Evolutionary conservation across 352 stramenopile genomes (phyloP), one percentile per base, ranked within the genome.

Genomic region (Globisporangium yorkense): DNA sequence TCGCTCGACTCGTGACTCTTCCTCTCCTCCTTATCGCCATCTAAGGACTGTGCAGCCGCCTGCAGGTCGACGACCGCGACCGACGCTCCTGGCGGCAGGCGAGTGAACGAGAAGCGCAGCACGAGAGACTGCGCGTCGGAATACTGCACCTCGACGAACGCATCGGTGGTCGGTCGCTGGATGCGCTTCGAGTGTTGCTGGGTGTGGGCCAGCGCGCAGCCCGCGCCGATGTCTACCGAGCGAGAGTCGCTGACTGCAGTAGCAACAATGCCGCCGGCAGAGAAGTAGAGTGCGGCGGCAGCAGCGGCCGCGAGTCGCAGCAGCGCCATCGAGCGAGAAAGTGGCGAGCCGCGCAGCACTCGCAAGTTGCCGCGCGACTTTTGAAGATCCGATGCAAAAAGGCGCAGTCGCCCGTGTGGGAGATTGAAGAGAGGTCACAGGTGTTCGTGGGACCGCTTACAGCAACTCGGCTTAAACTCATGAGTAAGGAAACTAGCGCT

Each of bases 401-500:
- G 6, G 10, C 1, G 9, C 43, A 48, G 43, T 47, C 15, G 0
- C 5, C 4, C 18, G 54, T 41, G 35, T 44, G 53, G n/a, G 29
- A 52, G 8, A 27, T 27, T 48, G 5, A 0, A 24, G 24, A 27
- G 9, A 40, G 8, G 35, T 13, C 0, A 40, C 8, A 40, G 35
- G 8, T 15, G 8, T 16, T 40, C 10, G 24, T 27, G 24, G 24
- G 24, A 27, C 24, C 24, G 24, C 24, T 27, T 27, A 1, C 1
- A 1, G 24, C 24, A 52, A 60, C 7, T 37, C 74, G 80, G 84
- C 84, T 93, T 93, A 93, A 93, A 93, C 84, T 93, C 84, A 93
- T 93, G 84, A 93, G 84, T 93, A 93, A 93, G 84, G 84, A 93
- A 93, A 93, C 84, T 93, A 91, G 73, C 65, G 77, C 75, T 62